Evolutionary conservation across 495 filamentous ascomycete species (phyloP), one percentile per base, ranked within the genome.

Genomic region (Talaromyces stipitatus): DNA sequence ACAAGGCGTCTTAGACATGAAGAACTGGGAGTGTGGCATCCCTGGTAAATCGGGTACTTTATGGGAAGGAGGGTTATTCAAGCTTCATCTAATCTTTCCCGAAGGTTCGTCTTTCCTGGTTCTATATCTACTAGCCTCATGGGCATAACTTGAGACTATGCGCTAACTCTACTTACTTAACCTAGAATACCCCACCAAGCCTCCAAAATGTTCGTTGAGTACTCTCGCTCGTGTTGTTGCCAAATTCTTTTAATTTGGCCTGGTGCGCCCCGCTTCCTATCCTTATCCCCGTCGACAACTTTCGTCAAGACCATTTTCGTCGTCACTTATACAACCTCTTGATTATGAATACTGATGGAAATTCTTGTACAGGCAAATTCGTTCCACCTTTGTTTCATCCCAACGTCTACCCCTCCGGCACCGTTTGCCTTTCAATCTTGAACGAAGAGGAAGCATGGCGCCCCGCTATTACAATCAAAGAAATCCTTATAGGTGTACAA

Each of bases 391-490:
- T 99, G 12, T 99, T 97, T 78, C 94, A 99, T 68, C 94, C 94
- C 0, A 99, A 99, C 66, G 95, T 99, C 64, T 99, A 99, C 68
- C 94, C 94, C 1, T 97, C 92, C 2, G 95, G 94, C 56, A 97
- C 94, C 18, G 95, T 99, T 53, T 99, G 94, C 68, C 82, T 99
- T 11, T 96, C 90, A 14, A 99, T 99, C 62, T 72, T 99, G 57
- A 99, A 99, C 71, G 95, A 99, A 69, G 94, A 99, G 60, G 94
- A 99, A 66, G 94, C 88, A 8, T 99, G 95, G 94, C 91, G 92
- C 68, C 94, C 94, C 8, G 92, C 95, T 1, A 99, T 97, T 66
- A 99, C 95, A 4, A 90, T 97, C 68, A 96, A 96, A 73, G 90
- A 96, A 66, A 96, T 99, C 59, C 83, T 97, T 7, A 82, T 97